Evolutionary conservation across 176 grass and related monocot genomes (phyloP).

Genomic region (Carex cristatella): DNA sequence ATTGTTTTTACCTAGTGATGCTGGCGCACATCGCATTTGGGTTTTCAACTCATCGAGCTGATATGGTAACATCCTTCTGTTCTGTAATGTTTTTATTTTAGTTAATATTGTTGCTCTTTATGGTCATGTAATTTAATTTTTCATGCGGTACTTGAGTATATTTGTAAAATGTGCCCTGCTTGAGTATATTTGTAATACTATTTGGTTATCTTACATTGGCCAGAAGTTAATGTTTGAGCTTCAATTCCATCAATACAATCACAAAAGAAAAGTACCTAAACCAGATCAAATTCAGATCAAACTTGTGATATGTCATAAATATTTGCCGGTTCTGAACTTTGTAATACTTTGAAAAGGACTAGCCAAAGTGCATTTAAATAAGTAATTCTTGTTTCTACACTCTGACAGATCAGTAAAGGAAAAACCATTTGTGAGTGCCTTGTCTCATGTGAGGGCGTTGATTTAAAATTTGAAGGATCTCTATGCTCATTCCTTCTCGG

Average conservation of each 20-base stretch:
- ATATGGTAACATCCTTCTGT: constrained; percentile 55
- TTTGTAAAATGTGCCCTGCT: background rate
- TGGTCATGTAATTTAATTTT: background rate
- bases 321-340: constrained; percentile 3
- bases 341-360: background rate
- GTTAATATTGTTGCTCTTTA: background rate
- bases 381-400: background rate
- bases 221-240: background rate
- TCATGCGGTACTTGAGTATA: background rate
- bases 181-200: background rate
- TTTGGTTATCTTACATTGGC: background rate
- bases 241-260: background rate
- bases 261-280: background rate
- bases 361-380: background rate
- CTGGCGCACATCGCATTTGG: constrained; percentile 80
- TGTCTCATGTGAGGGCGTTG: constrained; percentile 63
- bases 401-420: constrained; percentile 77
- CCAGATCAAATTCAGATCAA: constrained; percentile 1
- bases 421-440: constrained; percentile 83
- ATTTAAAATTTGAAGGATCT: constrained; percentile 86
- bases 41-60: constrained; percentile 70
- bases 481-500: constrained; percentile 89
- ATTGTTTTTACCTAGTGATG: constrained; percentile 69
- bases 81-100: background rate
- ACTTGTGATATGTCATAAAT: constrained; percentile 3